A percentile compares a stretch with the other conserved stretches of the same genome.
Evolutionary conservation across 1,284 basidiomycete species (phyloP).

Genomic region (Cutaneotrichosporon spelunceum): DNA sequence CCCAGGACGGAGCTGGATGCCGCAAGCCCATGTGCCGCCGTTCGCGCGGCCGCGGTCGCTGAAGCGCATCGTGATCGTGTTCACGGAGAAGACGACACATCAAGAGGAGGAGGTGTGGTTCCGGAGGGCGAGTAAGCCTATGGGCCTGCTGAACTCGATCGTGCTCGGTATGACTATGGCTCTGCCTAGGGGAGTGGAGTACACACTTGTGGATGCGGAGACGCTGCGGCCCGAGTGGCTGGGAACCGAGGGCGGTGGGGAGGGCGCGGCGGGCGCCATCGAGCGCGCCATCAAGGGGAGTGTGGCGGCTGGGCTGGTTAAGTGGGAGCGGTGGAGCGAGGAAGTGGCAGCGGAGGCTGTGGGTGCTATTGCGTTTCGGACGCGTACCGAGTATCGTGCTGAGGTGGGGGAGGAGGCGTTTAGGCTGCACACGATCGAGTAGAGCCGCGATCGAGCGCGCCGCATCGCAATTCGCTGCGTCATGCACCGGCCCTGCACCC

Average conservation of each 20-base stretch:
- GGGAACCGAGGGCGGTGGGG: conserved; percentile 3
- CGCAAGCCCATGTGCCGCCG: conserved; percentile 12
- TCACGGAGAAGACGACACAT: conserved; percentile 21
- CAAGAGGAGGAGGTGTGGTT: conserved; percentile 22
- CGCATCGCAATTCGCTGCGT: too few relatives aligned
- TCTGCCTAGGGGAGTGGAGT: conserved; percentile 5
- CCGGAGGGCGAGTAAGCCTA: conserved; percentile 13
- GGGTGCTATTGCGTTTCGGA: neutral
- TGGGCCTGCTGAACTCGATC: conserved; percentile 18
- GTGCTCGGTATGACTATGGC: conserved; percentile 14
- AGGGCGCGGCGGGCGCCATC: neutral
- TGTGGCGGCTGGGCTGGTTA: neutral
- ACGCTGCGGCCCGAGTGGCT: conserved; percentile 19
- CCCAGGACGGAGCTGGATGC: conserved; percentile 20
- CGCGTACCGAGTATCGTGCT: conserved; percentile 12
- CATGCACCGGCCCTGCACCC: too few relatives aligned
- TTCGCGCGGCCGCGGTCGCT: conserved; percentile 6
- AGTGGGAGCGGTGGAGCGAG: neutral
- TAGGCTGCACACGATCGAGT: conserved; percentile 16
- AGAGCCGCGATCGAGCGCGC: neutral
- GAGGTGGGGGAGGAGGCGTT: conserved; percentile 12
- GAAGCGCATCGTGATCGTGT: conserved; percentile 8
- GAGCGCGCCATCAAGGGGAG: neutral
- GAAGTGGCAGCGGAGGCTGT: conserved; percentile 4
- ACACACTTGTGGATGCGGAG: conserved; percentile 19